Base-by-base conservation (phyloP, 2,329 filamentous ascomycete species). In the Fusarium sacchari region DNA sequence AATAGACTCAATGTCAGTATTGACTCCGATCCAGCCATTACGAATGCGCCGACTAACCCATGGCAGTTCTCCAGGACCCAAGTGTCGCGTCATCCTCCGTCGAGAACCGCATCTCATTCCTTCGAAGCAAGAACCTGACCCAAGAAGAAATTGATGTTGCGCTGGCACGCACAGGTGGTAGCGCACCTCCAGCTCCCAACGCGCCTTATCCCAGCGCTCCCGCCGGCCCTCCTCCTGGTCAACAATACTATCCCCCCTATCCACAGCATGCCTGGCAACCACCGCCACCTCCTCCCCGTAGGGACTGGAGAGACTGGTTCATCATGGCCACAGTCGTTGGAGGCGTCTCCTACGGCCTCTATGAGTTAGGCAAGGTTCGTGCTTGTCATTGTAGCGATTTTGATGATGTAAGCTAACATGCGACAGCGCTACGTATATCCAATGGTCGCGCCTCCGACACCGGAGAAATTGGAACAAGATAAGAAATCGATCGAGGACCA, bases 271-370 rank as follows among this genome's bases (percentile, higher is more conserved):
- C 87, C 75, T 91, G 89, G 89, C 89, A 90, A 77, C 86, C 86
- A 36, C 84, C 89, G 7, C 87, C 87, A 3, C 86, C 88, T 62
- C 84, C 91, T 6, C 95, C 95, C 7, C 92, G 91, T 80, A 88
- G 96, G 79, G 96, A 99, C 84, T 99, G 96, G 96, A 90, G 97
- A 70, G 96, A 99, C 81, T 98, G 95, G 93, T 99, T 99, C 84
- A 98, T 99, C 83, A 97, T 98, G 94, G 96, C 96, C 13, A 99
- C 96, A 0, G 94, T 98, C 18, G 92, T 97, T 71, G 93, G 95
- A 64, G 94, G 95, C 55, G 92, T 98, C 26, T 89, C 94, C 43
- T 98, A 98, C 79, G 96, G 95, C 1, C 83, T 97, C 28, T 99
- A 96, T 81, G 90, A 92, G 73, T 88, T 98, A 22, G 94, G 95